These are phyloP conservation scores for Trifolium fragiferum DNA, from an alignment of 306 rosid species.

Conservation along the genomic window DNA sequence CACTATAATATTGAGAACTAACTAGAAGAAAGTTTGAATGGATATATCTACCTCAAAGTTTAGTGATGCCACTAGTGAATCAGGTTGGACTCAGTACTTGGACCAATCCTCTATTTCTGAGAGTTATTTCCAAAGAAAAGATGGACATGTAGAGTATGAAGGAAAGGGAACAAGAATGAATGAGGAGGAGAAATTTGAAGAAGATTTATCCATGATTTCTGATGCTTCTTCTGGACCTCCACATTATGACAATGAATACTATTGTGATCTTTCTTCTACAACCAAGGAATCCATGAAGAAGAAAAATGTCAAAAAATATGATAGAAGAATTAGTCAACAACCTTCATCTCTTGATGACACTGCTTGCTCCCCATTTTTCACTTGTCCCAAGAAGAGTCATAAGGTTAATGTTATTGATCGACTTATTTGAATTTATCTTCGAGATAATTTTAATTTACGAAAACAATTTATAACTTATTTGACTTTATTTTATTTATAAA, in stretches of 20 bases:
- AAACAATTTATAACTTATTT: background rate
- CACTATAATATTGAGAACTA: constrained; percentile 23
- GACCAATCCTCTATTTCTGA: constrained; percentile 68
- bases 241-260: constrained; percentile 55
- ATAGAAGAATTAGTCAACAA: constrained; percentile 50
- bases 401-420: constrained; percentile 22
- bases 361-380: constrained; percentile 76
- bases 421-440: background rate
- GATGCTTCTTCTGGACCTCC: constrained; percentile 98
- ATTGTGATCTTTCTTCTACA: constrained; percentile 41
- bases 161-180: constrained; percentile 38
- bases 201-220: constrained; percentile 85
- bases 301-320: constrained; percentile 55
- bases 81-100: constrained; percentile 92
- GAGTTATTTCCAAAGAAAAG: constrained; percentile 39
- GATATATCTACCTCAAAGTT: constrained; percentile 66
- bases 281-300: constrained; percentile 46
- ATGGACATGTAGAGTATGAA: constrained; percentile 26
- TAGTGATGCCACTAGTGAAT: constrained; percentile 68
- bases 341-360: constrained; percentile 81
- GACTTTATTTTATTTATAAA: background rate
- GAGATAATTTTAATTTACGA: background rate
- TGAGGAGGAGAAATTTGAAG: constrained; percentile 57
- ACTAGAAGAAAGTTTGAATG: constrained; percentile 46
- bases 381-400: constrained; percentile 55